Evolutionary conservation across 345 rosid genomes (phyloP).

Genomic region (rapeseed (Brassica napus)): Da-Ae NC_063450.1:20284001-20284500

Average conservation of each 20-base stretch:
- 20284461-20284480: conserved; percentile 37
- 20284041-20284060: neutral
- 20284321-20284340: conserved; percentile 43
- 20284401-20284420: conserved; percentile 30
- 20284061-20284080: no score
- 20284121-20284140: neutral
- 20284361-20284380: conserved; percentile 34
- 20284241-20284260: conserved; percentile 20
- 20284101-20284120: neutral
- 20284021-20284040: neutral
- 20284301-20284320: conserved; percentile 37
- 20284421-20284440: conserved; percentile 23
- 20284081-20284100: neutral
- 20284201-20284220: conserved; percentile 9
- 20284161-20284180: neutral
- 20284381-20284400: conserved; percentile 14
- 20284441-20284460: conserved; percentile 32
- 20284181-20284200: neutral
- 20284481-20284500: conserved; percentile 18
- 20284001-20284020: no score
- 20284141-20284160: neutral
- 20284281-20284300: conserved; percentile 26
- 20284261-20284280: conserved; percentile 8
- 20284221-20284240: conserved; percentile 16
- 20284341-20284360: conserved; percentile 37